phyloP scores from a whole-genome alignment of 371 early-diverging fungal genomes.

The Lichtheimia ramosa region DNA sequence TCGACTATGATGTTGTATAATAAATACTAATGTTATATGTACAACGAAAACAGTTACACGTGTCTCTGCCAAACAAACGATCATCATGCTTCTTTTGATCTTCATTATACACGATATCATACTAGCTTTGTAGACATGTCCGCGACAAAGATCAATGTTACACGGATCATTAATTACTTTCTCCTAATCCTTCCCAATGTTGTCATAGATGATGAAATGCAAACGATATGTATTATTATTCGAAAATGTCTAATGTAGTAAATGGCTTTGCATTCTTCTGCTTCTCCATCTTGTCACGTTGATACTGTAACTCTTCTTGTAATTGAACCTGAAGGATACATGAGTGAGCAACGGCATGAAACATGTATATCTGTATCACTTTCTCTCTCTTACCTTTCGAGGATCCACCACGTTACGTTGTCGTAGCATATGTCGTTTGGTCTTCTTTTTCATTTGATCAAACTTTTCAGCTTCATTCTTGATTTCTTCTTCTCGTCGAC shows the following conservation, averaged over 20 bases:
- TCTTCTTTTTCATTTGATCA: conserved; percentile 64
- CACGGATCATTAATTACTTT: too few relatives aligned
- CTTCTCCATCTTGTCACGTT: conserved; percentile 22
- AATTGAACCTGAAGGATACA: conserved; percentile 15
- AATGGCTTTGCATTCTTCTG: conserved; percentile 33
- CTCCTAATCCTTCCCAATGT: too few relatives aligned
- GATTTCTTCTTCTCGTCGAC: conserved; percentile 48
- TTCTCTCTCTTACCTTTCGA: conserved; percentile 39
- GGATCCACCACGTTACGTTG: conserved; percentile 81
- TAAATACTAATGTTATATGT: too few relatives aligned
- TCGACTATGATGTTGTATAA: not conserved
- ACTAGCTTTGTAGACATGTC: too few relatives aligned
- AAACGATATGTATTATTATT: conserved; percentile 3
- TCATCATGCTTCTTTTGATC: too few relatives aligned
- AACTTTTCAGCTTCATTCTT: conserved; percentile 38
- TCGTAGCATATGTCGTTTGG: conserved; percentile 70
- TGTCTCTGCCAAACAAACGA: too few relatives aligned
- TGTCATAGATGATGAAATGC: too few relatives aligned
- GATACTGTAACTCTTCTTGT: conserved; percentile 26
- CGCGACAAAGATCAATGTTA: too few relatives aligned
- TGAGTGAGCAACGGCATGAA: too few relatives aligned
- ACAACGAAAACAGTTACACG: not conserved
- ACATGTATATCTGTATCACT: too few relatives aligned
- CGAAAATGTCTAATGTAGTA: conserved; percentile 43
- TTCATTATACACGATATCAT: too few relatives aligned